Base-by-base conservation (phyloP, 768 basidiomycete genomes). In the Termitomyces sp. region DNA sequence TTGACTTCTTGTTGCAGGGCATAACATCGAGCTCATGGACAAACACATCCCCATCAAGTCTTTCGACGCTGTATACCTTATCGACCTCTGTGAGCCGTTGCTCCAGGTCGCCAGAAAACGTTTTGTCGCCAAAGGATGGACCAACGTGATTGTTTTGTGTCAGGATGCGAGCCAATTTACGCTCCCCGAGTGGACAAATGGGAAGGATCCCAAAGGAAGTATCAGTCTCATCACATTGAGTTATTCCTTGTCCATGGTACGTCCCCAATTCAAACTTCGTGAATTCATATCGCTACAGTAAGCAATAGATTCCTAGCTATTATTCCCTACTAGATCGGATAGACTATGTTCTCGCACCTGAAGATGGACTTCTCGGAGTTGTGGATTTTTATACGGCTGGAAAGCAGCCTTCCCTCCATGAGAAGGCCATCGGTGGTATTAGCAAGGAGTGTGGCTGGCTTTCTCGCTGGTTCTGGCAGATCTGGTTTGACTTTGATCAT, bases 381-480 rank as follows among this genome's bases (percentile, higher is more conserved):
- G 83, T 77, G 38, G 88, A 90, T 71, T 91, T 91, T 66, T 91
- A 86, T 62, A 84, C 83, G 1, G 78, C 82, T 2, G 77, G 76
- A 14, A 80, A 78, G 31, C 77, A 81, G 54, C 70, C 79, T 1
- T 81, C 82, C 2, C 68, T 79, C 19, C 80, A 84, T 58, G 81
- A 83, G 46, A 79, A 76, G 66, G 81, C 84, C 0, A 86, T 88
- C 38, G 86, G 86, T 1, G 83, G 83, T 0, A 74, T 75, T 23
- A 81, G 78, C 58, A 83, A 83, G 44, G 75, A 80, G 67, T 77
- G 83, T 68, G 73, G 80, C 0, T 89, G 84, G 84, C 71, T 84
- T 48, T 77, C 78, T n/a, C 76, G 86, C 3, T 83, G 84, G 82
- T 90, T 90, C 73, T 89, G 87, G 87, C 83, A 86, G 61, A 84